Base-by-base conservation (phyloP, 768 basidiomycete genomes). In the Tylopilus sp. region DNA sequence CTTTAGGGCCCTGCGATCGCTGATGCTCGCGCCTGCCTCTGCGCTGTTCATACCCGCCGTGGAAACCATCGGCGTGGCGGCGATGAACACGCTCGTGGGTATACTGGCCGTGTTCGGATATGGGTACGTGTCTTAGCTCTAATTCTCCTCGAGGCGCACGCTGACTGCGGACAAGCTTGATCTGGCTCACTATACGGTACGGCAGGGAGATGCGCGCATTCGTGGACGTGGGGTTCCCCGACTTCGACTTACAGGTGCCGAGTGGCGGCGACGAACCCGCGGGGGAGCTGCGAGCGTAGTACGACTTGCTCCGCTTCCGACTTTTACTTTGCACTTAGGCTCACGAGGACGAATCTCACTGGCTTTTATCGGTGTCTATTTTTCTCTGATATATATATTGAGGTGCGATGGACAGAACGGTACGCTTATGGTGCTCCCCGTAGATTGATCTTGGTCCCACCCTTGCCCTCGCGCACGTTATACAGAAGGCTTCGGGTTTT, bases 121-220 rank as follows among this genome's bases (percentile, higher is more conserved):
- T 58, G 60, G 70, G 85, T 86, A 60, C 60, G 84, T 69, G 16
- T 31, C n/a, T n/a, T n/a, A n/a, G n/a, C n/a, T 40, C 26, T 14
- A 3, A 17, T 42, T 19, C 25, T 36, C 45, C 22, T 48, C n/a
- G 28, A 22, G 14, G 17, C 22, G 3, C 19, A 19, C 13, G 17
- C 45, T 45, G 47, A 24, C 45, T 13, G 45, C 29, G 53, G 37
- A 30, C 50, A 52, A 86, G 85, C 13, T 45, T 84, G 5, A 56
- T 87, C 3, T 77, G 73, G 71, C 55, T 74, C 17, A 51, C 78
- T 4, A 80, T 87, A 42, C 71, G 67, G 19, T 82, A 85, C 40
- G 85, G 84, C 4, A 75, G 76, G 26, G 70, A 73, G 49, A 76
- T 87, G 72, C 74, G 85, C 37, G 77, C 75, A 1, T 82, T 76